Conservation (phyloP, 116 monocot genomes). For the Trichopus zeylanicus region DNA sequence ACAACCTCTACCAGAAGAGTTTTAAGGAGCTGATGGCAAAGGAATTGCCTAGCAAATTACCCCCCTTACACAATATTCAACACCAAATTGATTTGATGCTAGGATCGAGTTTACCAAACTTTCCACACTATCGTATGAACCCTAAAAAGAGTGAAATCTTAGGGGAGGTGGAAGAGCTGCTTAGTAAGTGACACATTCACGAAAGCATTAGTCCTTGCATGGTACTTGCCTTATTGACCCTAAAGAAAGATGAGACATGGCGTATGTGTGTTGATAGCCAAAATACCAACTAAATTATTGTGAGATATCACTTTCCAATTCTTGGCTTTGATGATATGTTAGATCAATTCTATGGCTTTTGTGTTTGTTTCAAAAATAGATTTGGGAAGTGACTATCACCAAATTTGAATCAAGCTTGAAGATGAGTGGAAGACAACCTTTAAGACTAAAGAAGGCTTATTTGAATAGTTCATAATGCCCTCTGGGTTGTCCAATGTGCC, state of each 20-base stretch:
- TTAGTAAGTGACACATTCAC: not conserved
- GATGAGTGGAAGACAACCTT: slow-evolving; percentile 7
- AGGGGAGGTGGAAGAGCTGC: not conserved
- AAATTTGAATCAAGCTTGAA: not conserved
- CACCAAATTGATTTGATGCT: not conserved
- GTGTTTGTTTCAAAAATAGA: slow-evolving; percentile 16
- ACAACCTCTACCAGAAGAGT: no score
- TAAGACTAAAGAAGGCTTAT: not conserved
- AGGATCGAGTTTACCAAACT: not conserved
- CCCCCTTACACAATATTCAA: no score
- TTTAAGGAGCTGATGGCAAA: no score
- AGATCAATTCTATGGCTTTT: not conserved
- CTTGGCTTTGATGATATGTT: no score
- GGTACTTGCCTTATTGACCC: no score
- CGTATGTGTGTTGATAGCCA: not conserved
- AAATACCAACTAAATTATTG: not conserved
- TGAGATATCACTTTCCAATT: not conserved
- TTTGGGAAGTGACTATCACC: not conserved
- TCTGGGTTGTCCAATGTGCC: slow-evolving; percentile 1
- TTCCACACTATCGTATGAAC: not conserved
- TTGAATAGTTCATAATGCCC: slow-evolving; percentile 3
- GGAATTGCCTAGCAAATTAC: no score
- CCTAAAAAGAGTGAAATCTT: not conserved
- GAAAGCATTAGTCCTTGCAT: not conserved
- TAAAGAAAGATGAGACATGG: no score